These are phyloP conservation scores for Dicorynia guianensis DNA, from an alignment of 306 rosid genomes.

Conservation along the genomic window DNA sequence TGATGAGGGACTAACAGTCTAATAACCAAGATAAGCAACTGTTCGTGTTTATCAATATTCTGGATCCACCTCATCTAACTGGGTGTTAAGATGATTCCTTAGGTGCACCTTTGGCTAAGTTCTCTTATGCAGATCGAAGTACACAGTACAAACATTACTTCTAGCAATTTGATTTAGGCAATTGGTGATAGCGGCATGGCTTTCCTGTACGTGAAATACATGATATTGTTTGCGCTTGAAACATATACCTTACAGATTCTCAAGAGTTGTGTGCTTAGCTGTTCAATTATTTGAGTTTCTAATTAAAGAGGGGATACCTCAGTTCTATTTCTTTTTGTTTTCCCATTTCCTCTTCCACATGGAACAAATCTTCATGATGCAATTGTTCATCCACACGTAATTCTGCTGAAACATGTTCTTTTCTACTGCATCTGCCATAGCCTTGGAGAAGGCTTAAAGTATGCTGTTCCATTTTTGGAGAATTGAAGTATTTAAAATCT, in stretches of 20 bases:
- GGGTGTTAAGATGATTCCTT: slow-evolving; percentile 45
- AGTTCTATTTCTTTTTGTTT: slow-evolving; percentile 32
- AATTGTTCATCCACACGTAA: slow-evolving; percentile 25
- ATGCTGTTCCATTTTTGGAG: background rate
- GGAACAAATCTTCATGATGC: slow-evolving; percentile 37
- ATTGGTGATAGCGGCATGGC: slow-evolving; percentile 38
- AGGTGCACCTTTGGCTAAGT: slow-evolving; percentile 40
- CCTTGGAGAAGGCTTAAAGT: background rate
- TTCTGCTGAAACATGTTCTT: slow-evolving; percentile 18
- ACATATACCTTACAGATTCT: slow-evolving; percentile 33
- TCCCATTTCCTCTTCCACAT: background rate
- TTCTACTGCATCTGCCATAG: slow-evolving; percentile 11
- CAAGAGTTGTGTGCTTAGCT: slow-evolving; percentile 33
- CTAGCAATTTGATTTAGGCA: slow-evolving; percentile 39
- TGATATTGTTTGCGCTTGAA: slow-evolving; percentile 36
- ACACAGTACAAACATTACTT: slow-evolving; percentile 39
- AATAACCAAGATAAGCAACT: slow-evolving; percentile 39
- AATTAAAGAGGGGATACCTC: slow-evolving; percentile 33
- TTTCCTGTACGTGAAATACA: slow-evolving; percentile 38
- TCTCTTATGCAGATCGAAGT: slow-evolving; percentile 38
- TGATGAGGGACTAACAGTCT: slow-evolving; percentile 47
- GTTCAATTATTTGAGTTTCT: slow-evolving; percentile 31
- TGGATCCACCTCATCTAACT: slow-evolving; percentile 43
- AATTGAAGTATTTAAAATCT: background rate
- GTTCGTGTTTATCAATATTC: slow-evolving; percentile 42